Conservation (phyloP, 139 green algal genomes). For the Microglena sp. region DNA sequence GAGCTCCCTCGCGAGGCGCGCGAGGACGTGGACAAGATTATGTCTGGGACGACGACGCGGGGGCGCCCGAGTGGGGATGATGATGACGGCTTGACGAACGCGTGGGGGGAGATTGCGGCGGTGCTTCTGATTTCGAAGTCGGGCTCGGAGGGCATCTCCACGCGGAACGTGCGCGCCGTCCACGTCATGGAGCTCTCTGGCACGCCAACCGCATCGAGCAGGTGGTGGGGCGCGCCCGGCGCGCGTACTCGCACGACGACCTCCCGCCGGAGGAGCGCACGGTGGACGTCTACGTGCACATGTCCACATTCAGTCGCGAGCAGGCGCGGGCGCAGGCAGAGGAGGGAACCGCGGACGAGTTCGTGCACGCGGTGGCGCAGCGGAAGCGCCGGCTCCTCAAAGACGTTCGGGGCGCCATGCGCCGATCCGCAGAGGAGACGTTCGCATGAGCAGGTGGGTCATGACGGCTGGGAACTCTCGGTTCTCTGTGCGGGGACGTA, state of each 20-base stretch:
- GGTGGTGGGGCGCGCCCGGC: slow-evolving; percentile 12
- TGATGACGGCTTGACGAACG: no score
- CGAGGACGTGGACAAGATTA: no score
- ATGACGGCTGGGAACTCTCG: no score
- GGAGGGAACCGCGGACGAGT: slow-evolving; percentile 2
- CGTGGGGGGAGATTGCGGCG: not conserved
- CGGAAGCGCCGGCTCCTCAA: slow-evolving; percentile 4
- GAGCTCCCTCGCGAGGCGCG: not conserved
- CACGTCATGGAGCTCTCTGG: slow-evolving; percentile 18
- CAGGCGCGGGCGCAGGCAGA: no score
- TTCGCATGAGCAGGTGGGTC: no score
- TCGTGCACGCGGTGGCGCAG: slow-evolving; percentile 2
- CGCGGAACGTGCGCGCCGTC: slow-evolving; percentile 11
- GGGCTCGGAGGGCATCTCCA: slow-evolving; percentile 13
- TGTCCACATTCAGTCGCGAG: not conserved
- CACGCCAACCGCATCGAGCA: slow-evolving; percentile 11
- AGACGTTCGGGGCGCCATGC: no score
- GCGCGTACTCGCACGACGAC: slow-evolving; percentile 2
- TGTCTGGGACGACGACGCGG: no score
- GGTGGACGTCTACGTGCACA: slow-evolving; percentile 9
- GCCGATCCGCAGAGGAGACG: no score
- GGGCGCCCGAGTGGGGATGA: no score
- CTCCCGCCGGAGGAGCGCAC: slow-evolving; percentile 4
- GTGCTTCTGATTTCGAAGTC: slow-evolving; percentile 8
- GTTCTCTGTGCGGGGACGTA: no score